Evolutionary conservation across 495 filamentous ascomycete species (phyloP), one percentile per base, ranked within the genome.

Genomic region (Penicillium longicatenatum): DNA sequence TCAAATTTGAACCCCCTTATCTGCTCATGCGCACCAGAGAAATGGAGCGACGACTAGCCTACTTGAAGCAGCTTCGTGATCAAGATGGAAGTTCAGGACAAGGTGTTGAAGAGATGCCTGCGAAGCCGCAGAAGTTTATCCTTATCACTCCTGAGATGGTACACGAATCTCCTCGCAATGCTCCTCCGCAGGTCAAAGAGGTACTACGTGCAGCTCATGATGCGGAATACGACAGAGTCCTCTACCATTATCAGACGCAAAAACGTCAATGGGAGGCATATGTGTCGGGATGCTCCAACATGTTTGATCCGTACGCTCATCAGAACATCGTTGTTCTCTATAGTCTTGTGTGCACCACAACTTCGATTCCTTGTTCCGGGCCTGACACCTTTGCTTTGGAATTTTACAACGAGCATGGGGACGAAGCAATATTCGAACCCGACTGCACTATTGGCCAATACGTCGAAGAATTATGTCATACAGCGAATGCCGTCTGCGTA

Each of bases 291-390:
- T 92, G 89, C 52, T 77, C 86, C 52, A 88, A 93, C 63, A 79
- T 97, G 6, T 99, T 97, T 62, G 91, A 97, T 69, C 95, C 95
- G 7, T 92, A 89, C 61, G 86, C 90, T 1, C 95, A 98, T 65
- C 95, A 99, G 66, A 96, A 90, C 63, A 95, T 99, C 54, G 90
- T 91, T 21, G 87, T 98, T n/a, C 81, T 99, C 4, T 95, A 92
- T 70, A 97, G 92, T 24, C 82, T 96, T 24, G 93, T 97, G 9
- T 97, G 92, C 64, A 95, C 92, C 1, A 82, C 82, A 52, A 96
- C 93, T 2, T 92, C 93, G 19, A 89, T 96, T 37, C 95, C 95
- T 2, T 99, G 95, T 67, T 83, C 86, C 39, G 95, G 96, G 19
- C 95, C 95, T 1, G 91, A 91, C 50, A 75, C 96, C 10, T 81